A percentile compares a stretch with the other conserved stretches of the same genome.
phyloP scores from a whole-genome alignment of 1,139 yeast species.

The Suhomyces kunorum region DNA sequence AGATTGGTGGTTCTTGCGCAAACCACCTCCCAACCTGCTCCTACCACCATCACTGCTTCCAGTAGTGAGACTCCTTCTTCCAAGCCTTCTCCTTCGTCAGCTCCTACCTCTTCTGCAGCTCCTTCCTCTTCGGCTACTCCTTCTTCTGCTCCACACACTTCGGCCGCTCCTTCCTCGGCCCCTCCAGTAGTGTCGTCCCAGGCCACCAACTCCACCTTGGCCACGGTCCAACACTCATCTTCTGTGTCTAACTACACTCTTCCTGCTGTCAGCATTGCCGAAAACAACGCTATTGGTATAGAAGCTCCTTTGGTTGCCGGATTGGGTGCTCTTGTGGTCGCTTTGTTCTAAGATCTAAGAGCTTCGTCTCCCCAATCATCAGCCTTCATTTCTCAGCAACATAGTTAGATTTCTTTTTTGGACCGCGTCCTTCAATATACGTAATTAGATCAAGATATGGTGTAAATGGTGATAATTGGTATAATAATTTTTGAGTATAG shows the following conservation, averaged over 20 bases:
- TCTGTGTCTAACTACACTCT: conserved; percentile 6
- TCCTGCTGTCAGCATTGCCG: conserved; percentile 3
- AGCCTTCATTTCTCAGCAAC: conserved; percentile 9
- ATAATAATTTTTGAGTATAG: no score
- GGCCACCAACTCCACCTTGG: conserved; percentile 5
- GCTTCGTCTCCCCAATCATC: conserved; percentile 1
- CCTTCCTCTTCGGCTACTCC: conserved; percentile 5
- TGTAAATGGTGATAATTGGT: no score
- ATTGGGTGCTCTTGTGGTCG: conserved; percentile 38
- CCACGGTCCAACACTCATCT: neutral
- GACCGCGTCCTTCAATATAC: neutral
- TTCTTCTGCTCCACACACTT: conserved; percentile 1
- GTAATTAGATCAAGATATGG: no score
- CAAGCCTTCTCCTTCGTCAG: conserved; percentile 7
- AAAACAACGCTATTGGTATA: conserved; percentile 18
- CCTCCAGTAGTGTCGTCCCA: conserved; percentile 2
- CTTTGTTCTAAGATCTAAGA: conserved; percentile 29
- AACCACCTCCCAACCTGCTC: conserved; percentile 4
- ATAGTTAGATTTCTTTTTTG: neutral
- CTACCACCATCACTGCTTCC: conserved; percentile 5
- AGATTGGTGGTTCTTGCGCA: conserved; percentile 24
- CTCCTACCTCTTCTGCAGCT: conserved; percentile 5
- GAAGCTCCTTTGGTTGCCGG: conserved; percentile 38
- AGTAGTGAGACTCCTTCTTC: conserved; percentile 4
- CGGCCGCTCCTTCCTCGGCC: conserved; percentile 8